Base-by-base conservation (phyloP, 352 stramenopile genomes). In the Phytopythium oedochilum region DNA sequence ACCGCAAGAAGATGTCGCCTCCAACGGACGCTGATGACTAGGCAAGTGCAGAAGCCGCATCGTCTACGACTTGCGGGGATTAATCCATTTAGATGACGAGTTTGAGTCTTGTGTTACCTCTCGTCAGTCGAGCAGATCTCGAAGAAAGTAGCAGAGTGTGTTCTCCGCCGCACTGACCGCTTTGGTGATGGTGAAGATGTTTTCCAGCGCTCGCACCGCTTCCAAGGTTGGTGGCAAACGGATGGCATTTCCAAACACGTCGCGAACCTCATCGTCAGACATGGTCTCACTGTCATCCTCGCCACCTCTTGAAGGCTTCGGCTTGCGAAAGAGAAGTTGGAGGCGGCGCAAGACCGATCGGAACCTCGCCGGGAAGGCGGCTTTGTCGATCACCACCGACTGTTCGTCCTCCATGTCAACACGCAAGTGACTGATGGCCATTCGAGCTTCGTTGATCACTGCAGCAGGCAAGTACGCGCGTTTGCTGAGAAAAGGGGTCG, bases 61-160 rank as follows among this genome's bases (percentile, higher is more conserved):
- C 5, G 34, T 7, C 18, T 15, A 26, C 12, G 22, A n/a, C 26
- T 55, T 52, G 23, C 22, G 2, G 42, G 18, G 42, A 17, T 32
- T 22, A 48, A 48, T 52, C 28, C 18, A 23, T 39, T 52, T 15
- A 36, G 6, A 52, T 39, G 9, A 18, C 3, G 7, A 26, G 22
- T 25, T 14, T 4, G 15, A 14, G 17, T n/a, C 40, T 31, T 29
- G 0, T 0, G 10, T 29, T 46, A 9, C 38, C n/a, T 10, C 20
- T 12, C 28, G 11, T 70, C 23, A 68, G 56, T 88, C 75, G 25
- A 92, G 66, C 32, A 88, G 61, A 35, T 92, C 75, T 36, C 79
- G 64, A 14, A 90, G 64, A 35, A 89, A 92, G 54, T 87, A 89
- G 59, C 79, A 90, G 38, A 92, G 68, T 18, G 61, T 49, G 52